Evolutionary conservation across 768 basidiomycete species (phyloP), one percentile per base, ranked within the genome.

Genomic region (Chlorophyllum brunneum): DNA sequence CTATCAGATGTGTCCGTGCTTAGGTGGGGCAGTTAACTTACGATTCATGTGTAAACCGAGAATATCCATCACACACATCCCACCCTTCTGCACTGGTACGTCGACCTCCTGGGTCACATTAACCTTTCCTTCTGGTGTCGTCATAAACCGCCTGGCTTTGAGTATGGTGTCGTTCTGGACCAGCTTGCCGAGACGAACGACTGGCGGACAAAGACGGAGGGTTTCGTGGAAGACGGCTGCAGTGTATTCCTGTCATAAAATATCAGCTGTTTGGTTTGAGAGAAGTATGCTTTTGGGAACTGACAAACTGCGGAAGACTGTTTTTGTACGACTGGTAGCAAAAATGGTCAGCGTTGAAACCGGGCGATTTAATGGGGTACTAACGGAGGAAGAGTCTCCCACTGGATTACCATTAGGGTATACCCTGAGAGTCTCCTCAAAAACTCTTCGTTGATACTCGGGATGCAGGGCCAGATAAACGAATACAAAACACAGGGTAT

Each of bases 381-480:
- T 42, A 57, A 77, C 75, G 4, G 65, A 61, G 36, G 58, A 27
- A 31, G 60, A 45, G 4, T 46, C 58, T 8, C 58, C 42, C 10
- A 62, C 56, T 5, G 74, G 66, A 5, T 48, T 47, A 13, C 67
- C 69, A 3, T 65, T 56, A 8, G 76, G 75, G 72, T 77, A 78
- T n/a, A 75, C 36, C 13, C 42, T 49, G 5, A 45, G 29, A 4
- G 70, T 60, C 48, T 81, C 78, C 29, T 75, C 67, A 42, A 69
- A 72, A 0, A 82, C 56, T 48, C 68, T 75, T 23, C 70, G 62
- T 57, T 83, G 81, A 27, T 67, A 66, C 0, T 76, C 75, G 2
- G 79, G 79, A 56, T 80, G 63, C 10, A 81, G 63, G 3, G 81
- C 81, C 6, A 83, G 62, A 9, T 77, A 63, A 0, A 59, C 63